Base-by-base conservation (phyloP, 2,329 filamentous ascomycete genomes). In the Aspergillus quadricinctus region DNA sequence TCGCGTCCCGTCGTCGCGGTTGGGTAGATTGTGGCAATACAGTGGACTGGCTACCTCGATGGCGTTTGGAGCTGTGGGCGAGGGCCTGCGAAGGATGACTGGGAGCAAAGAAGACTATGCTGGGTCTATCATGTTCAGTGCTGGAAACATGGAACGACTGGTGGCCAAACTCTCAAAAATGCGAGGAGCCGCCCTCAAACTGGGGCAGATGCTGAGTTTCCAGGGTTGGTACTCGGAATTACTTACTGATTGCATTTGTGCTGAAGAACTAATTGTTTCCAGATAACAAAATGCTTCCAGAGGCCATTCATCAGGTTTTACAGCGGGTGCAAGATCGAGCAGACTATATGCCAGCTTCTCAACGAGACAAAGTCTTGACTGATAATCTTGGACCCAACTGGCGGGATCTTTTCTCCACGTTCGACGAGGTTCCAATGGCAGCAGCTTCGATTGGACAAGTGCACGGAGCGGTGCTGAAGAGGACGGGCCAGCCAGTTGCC, bases 181-280 rank as follows among this genome's bases (percentile, higher is more conserved):
- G 94, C 86, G 94, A 67, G 94, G 94, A 40, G 95, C 94, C 5
- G 94, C 94, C n/a, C 80, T 99, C 45, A 99, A 99, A 77, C 77
- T 99, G 27, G 95, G 94, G 0, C 94, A 99, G 77, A 94, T 97
- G 89, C 88, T 99, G 81, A 97, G 92, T 72, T 94, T 99, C 69
- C 94, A 99, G 78, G 81, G 80, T 81, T 61, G 54, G 66, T 64
- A 50, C 19, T 40, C 17, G 17, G 10, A 40, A 5, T n/a, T 14
- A 7, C 19, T 50, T 19, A n/a, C 19, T 52, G 1, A 10, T 35
- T 40, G 2, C 48, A 48, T 46, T 52, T 25, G 25, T 10, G 4
- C 37, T 49, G 27, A n/a, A n/a, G 35, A n/a, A 21, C 54, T 59
- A 31, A 59, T 48, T 10, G 19, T 46, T 40, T 56, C 25, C 56